A percentile compares a stretch with the other conserved stretches of the same genome.
Conservation (phyloP, 1,284 basidiomycete species). For the Rhizopogon hawkerae region DNA sequence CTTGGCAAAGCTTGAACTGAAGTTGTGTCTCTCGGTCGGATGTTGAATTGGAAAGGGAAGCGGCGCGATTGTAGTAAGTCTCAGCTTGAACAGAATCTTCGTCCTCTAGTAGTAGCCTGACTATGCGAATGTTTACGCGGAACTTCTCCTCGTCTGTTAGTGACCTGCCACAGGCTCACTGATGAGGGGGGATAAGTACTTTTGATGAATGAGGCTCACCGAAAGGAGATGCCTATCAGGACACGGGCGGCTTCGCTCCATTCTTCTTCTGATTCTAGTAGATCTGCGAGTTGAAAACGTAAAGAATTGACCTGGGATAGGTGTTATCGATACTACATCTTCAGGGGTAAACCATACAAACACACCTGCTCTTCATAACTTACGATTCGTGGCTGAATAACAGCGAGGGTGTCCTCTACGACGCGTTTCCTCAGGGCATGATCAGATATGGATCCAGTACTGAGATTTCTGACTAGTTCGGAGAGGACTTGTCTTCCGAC, state of each 20-base stretch:
- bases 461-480: conserved; percentile 66
- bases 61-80: conserved; percentile 94
- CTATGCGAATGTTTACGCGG: conserved; percentile 86
- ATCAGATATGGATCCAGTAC: conserved; percentile 46
- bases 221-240: conserved; percentile 84
- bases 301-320: conserved; percentile 65
- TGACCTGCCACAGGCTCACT: conserved; percentile 34
- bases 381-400: conserved; percentile 66
- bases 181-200: background rate
- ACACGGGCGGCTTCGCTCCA: conserved; percentile 89
- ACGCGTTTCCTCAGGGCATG: conserved; percentile 55
- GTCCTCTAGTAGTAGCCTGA: conserved; percentile 91
- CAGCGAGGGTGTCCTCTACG: conserved; percentile 63
- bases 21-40: conserved; percentile 71
- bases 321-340: conserved; percentile 5
- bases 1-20: conserved; percentile 83
- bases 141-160: conserved; percentile 83
- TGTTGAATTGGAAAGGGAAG: conserved; percentile 74
- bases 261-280: conserved; percentile 86
- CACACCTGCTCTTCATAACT: conserved; percentile 94
- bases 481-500: conserved; percentile 78
- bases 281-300: conserved; percentile 78
- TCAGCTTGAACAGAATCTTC: conserved; percentile 92
- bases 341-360: conserved; percentile 1
- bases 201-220: conserved; percentile 38